Evolutionary conservation across 768 basidiomycete species (phyloP).

Genomic region (Lentinula boryana): DNA sequence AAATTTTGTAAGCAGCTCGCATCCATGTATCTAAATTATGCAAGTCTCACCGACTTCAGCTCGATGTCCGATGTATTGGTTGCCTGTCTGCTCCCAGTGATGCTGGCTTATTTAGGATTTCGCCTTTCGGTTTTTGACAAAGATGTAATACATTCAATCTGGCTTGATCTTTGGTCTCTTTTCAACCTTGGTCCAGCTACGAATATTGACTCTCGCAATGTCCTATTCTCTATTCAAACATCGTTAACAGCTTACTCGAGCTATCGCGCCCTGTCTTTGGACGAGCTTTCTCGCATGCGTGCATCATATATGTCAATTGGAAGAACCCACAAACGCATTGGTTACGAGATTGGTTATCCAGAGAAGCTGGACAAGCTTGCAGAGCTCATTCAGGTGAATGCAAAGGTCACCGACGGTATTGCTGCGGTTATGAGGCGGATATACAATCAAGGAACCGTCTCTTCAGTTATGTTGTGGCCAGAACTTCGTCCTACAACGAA

Average conservation of each 20-base stretch:
- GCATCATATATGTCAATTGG: conserved; percentile 40
- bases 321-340: conserved; percentile 41
- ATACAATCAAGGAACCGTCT: neutral
- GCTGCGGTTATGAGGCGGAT: conserved; percentile 25
- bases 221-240: conserved; percentile 37
- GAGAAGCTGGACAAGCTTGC: conserved; percentile 42
- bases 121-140: neutral
- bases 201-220: neutral
- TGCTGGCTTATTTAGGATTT: conserved; percentile 12
- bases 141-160: conserved; percentile 18
- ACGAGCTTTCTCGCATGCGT: conserved; percentile 36
- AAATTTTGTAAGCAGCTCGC: no score
- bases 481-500: neutral
- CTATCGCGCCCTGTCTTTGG: conserved; percentile 34
- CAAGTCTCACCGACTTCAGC: no score
- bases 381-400: conserved; percentile 20
- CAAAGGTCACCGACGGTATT: conserved; percentile 33
- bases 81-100: conserved; percentile 31
- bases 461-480: conserved; percentile 14
- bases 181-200: conserved; percentile 12
- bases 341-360: conserved; percentile 47
- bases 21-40: no score
- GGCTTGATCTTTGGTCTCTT: conserved; percentile 22
- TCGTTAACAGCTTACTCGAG: conserved; percentile 38
- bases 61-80: conserved; percentile 29